Conservation (phyloP, 352 stramenopile genomes). For the Aphanomyces cochlioides region DNA sequence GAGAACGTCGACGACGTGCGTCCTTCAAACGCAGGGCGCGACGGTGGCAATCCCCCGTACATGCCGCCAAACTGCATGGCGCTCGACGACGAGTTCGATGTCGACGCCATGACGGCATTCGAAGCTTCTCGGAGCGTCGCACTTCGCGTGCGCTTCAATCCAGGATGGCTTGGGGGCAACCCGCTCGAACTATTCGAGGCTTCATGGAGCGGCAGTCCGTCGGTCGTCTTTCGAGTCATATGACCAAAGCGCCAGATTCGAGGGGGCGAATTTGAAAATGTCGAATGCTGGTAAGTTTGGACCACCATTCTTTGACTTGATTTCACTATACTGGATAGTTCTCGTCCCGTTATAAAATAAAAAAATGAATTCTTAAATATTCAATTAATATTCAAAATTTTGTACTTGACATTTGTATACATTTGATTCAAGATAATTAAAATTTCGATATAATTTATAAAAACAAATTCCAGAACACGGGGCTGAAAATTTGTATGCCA, state of each 20-base stretch:
- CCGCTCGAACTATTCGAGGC: not conserved
- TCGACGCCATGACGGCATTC: not conserved
- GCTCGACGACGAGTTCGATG: not conserved
- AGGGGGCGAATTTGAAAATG: slow-evolving; percentile 26
- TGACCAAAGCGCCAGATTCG: not conserved
- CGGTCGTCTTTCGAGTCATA: slow-evolving; percentile 23
- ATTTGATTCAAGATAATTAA: not conserved
- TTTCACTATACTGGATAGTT: slow-evolving; percentile 18
- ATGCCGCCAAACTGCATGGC: slow-evolving; percentile 18
- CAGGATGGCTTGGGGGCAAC: slow-evolving; percentile 22
- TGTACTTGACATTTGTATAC: not conserved
- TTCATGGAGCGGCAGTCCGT: not conserved
- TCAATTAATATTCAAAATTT: not conserved
- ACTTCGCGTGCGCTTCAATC: slow-evolving; percentile 22
- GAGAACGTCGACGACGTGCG: slow-evolving; percentile 71
- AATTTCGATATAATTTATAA: not conserved
- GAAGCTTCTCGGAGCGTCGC: slow-evolving; percentile 23
- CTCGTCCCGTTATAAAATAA: slow-evolving; percentile 2
- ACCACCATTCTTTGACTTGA: slow-evolving; percentile 31
- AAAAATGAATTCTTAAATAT: not conserved
- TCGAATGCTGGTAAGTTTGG: slow-evolving; percentile 24
- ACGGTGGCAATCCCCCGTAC: slow-evolving; percentile 49
- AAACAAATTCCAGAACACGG: not conserved
- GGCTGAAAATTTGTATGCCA: not conserved
- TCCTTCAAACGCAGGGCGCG: slow-evolving; percentile 67